Conservation (phyloP, 331 rosid genomes). For the Spiraea crenata region DNA sequence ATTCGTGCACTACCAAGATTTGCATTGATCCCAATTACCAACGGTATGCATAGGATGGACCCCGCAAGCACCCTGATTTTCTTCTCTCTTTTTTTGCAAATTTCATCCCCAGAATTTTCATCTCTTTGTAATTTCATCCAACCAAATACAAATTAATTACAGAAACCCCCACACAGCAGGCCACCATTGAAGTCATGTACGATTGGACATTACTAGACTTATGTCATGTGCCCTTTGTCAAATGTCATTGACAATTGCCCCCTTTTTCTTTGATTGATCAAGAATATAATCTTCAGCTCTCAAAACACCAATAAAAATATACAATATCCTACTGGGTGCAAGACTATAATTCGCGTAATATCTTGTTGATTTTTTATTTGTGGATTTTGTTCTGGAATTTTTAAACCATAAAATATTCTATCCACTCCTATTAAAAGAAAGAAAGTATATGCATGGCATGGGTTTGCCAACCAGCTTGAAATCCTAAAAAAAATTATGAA, state of each 20-base stretch:
- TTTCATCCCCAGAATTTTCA: background rate
- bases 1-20: conserved; percentile 6
- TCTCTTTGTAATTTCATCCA: background rate
- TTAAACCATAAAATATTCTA: background rate
- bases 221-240: background rate
- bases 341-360: background rate
- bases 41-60: background rate
- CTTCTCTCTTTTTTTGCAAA: background rate
- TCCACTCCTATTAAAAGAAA: background rate
- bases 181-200: background rate
- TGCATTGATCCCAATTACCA: conserved; percentile 7
- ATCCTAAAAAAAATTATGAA: no score
- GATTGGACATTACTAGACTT: conserved; percentile 7
- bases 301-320: background rate
- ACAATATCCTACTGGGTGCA: background rate
- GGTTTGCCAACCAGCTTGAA: no score
- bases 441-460: background rate
- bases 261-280: background rate
- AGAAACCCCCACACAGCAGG: background rate
- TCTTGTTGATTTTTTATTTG: background rate
- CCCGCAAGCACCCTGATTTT: background rate
- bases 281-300: background rate
- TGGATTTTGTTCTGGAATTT: background rate
- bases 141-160: background rate
- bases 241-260: background rate